These are phyloP conservation scores for Hippophae tibetana DNA, from an alignment of 306 rosid species.

Conservation along the genomic window DNA sequence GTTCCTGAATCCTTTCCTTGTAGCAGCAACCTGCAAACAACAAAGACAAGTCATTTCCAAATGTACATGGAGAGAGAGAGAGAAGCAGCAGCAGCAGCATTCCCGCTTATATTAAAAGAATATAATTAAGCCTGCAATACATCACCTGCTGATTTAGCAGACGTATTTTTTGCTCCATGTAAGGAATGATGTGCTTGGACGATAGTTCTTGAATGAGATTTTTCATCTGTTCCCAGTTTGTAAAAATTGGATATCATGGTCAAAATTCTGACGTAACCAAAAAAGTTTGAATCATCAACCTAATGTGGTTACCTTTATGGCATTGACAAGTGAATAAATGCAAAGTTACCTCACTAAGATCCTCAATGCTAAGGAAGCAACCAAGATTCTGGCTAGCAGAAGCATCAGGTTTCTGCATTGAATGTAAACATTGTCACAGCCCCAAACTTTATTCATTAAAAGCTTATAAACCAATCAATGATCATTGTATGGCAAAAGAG, in stretches of 20 bases:
- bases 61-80: slow-evolving; percentile 7
- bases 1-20: slow-evolving; percentile 88
- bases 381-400: slow-evolving; percentile 46
- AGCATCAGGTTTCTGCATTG: slow-evolving; percentile 56
- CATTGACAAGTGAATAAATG: slow-evolving; percentile 16
- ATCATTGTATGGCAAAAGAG: background rate
- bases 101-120: too few relatives aligned
- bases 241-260: slow-evolving; percentile 29
- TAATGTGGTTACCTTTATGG: slow-evolving; percentile 9
- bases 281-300: slow-evolving; percentile 14
- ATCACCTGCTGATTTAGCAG: slow-evolving; percentile 84
- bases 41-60: slow-evolving; percentile 7
- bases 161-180: slow-evolving; percentile 92
- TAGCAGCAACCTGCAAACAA: slow-evolving; percentile 67
- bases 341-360: slow-evolving; percentile 51
- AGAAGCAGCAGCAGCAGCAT: slow-evolving; percentile 4
- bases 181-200: slow-evolving; percentile 80
- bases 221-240: slow-evolving; percentile 54
- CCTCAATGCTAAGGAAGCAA: slow-evolving; percentile 67
- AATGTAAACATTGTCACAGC: slow-evolving; percentile 25
- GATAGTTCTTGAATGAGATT: slow-evolving; percentile 81
- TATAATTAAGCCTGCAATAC: background rate
- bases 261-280: slow-evolving; percentile 28
- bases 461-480: background rate
- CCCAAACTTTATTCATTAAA: slow-evolving; percentile 17